phyloP scores from a whole-genome alignment of 2,329 filamentous ascomycete genomes.

The Hypoxylon sp. region DNA sequence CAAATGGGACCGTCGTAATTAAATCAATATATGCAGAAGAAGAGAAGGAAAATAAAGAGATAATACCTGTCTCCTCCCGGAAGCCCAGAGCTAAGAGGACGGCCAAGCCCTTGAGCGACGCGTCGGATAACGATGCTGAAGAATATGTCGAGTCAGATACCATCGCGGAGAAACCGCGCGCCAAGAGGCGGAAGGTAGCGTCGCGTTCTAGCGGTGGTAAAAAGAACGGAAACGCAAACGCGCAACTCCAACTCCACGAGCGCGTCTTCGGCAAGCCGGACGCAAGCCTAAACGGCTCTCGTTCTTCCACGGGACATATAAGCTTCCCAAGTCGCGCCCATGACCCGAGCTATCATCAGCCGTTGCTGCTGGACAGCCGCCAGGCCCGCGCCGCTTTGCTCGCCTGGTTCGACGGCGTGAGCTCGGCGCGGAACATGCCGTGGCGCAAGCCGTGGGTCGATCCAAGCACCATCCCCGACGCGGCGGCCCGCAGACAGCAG shows the following conservation, averaged over 20 bases:
- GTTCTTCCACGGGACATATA: background rate
- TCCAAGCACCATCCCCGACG: conserved; percentile 51
- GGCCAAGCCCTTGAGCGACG: conserved; percentile 31
- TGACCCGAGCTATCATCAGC: conserved; percentile 63
- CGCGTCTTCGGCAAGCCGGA: conserved; percentile 45
- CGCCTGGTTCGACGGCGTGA: conserved; percentile 66
- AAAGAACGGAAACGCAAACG: conserved; percentile 27
- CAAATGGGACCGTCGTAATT: background rate
- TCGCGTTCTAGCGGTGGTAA: conserved; percentile 19
- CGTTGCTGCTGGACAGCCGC: conserved; percentile 62
- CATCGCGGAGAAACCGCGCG: conserved; percentile 5
- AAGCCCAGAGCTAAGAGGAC: conserved; percentile 40
- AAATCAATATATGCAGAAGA: conserved; percentile 8
- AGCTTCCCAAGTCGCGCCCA: conserved; percentile 56
- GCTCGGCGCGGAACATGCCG: conserved; percentile 66
- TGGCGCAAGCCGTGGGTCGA: conserved; percentile 73
- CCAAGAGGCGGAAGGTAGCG: conserved; percentile 47
- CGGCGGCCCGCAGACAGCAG: conserved; percentile 57
- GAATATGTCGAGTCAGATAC: conserved; percentile 29
- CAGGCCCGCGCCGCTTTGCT: conserved; percentile 60
- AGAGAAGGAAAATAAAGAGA: conserved; percentile 10
- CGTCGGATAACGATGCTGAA: conserved; percentile 41
- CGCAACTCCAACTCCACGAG: conserved; percentile 41
- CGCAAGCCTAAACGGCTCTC: background rate
- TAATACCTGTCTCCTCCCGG: background rate